Conservation (phyloP, 1,284 basidiomycete genomes). For the Butyriboletus regius region DNA sequence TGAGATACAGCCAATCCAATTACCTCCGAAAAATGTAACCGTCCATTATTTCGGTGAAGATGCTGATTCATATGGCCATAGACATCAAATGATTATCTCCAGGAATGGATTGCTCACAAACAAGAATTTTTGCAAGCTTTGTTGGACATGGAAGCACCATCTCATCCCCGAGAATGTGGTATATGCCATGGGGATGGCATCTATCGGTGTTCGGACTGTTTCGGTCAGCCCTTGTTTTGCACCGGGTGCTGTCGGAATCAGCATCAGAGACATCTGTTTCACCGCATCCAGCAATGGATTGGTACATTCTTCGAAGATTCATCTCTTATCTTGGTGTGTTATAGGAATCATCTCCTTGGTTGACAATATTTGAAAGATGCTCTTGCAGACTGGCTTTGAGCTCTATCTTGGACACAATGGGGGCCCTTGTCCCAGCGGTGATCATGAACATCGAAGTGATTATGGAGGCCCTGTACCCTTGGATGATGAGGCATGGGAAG, state of each 20-base stretch:
- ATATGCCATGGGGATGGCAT: neutral
- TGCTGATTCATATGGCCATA: too few relatives aligned
- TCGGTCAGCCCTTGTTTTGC: neutral
- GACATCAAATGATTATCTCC: too few relatives aligned
- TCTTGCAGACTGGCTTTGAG: neutral
- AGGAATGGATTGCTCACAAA: neutral
- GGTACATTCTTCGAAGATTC: neutral
- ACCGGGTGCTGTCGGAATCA: neutral
- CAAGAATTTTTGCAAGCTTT: neutral
- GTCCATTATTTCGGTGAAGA: too few relatives aligned
- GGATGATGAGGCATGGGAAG: neutral
- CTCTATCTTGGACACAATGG: neutral
- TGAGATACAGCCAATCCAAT: too few relatives aligned
- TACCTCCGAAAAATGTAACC: too few relatives aligned
- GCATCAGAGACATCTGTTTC: neutral
- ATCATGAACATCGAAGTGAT: accelerated
- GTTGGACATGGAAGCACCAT: neutral
- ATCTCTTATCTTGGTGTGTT: neutral
- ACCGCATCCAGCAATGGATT: neutral
- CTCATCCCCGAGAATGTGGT: neutral
- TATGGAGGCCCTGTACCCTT: accelerated
- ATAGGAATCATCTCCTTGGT: too few relatives aligned
- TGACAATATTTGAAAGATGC: neutral
- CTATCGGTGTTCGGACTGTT: neutral
- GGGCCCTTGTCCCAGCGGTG: neutral